Evolutionary conservation across 306 rosid genomes (phyloP).

Genomic region (Pyrus pyrifolia): DNA sequence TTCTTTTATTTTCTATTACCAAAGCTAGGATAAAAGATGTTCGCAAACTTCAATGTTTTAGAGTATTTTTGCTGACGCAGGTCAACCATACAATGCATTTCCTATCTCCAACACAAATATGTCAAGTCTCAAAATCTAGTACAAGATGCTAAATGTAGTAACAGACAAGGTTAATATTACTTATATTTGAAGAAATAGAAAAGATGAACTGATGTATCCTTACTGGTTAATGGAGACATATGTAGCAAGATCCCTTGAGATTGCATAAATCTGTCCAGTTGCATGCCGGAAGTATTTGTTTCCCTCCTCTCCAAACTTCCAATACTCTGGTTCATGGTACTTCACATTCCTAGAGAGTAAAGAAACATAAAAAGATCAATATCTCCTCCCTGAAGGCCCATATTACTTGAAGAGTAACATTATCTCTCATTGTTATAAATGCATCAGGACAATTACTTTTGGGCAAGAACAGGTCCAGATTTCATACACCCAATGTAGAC

Average conservation of each 20-base stretch:
- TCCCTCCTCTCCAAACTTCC: constrained; percentile 99
- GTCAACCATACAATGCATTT: neutral
- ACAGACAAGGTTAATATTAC: neutral
- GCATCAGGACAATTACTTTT: constrained; percentile 45
- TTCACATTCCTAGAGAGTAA: constrained; percentile 61
- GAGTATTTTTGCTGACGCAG: neutral
- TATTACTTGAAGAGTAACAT: neutral
- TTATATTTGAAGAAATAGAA: neutral
- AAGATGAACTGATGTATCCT: constrained; percentile 7
- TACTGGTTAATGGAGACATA: constrained; percentile 87
- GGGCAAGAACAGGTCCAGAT: constrained; percentile 93
- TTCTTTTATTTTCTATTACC: neutral
- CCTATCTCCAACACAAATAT: neutral
- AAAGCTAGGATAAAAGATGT: neutral
- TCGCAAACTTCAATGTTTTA: neutral
- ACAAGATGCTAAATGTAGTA: neutral
- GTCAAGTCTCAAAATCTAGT: neutral
- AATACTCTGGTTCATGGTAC: constrained; percentile 93
- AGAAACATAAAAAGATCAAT: neutral
- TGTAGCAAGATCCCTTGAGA: constrained; percentile 87
- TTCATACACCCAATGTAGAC: constrained; percentile 98
- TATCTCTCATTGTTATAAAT: neutral
- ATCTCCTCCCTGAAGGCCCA: neutral
- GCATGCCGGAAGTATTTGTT: constrained; percentile 96
- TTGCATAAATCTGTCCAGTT: constrained; percentile 96